A percentile compares a stretch with the other conserved stretches of the same genome.
Evolutionary conservation across 2,329 filamentous ascomycete genomes (phyloP).

Genomic region (Aplosporella prunicola): DNA sequence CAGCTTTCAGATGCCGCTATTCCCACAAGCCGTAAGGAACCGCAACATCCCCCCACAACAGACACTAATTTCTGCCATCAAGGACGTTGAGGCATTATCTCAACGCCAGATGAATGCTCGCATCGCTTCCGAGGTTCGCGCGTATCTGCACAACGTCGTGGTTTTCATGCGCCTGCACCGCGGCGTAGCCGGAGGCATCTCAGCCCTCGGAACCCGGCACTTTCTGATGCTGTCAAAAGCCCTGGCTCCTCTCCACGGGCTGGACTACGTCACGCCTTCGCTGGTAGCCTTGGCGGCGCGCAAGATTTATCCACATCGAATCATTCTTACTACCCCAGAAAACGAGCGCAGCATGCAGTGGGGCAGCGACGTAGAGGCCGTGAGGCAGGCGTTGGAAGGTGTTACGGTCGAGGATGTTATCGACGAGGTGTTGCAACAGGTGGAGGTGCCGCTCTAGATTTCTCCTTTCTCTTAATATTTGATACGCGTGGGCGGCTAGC

Average conservation of each 20-base stretch:
- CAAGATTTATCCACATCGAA: slow-evolving; percentile 82
- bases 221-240: slow-evolving; percentile 49
- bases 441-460: slow-evolving; percentile 48
- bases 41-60: neutral
- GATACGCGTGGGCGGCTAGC: too few species aligned
- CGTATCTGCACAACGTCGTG: slow-evolving; percentile 81
- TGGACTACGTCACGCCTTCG: slow-evolving; percentile 75
- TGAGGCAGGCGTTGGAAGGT: slow-evolving; percentile 55
- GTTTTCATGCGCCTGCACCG: slow-evolving; percentile 82
- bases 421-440: slow-evolving; percentile 47
- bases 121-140: slow-evolving; percentile 65
- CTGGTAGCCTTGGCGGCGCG: slow-evolving; percentile 71
- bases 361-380: slow-evolving; percentile 67
- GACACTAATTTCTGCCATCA: too few species aligned
- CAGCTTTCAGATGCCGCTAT: slow-evolving; percentile 20
- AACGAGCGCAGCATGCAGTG: slow-evolving; percentile 86
- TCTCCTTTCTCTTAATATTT: too few species aligned
- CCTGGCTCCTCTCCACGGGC: slow-evolving; percentile 70
- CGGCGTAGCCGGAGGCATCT: slow-evolving; percentile 69
- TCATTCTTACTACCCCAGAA: slow-evolving; percentile 58
- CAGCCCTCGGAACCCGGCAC: slow-evolving; percentile 68
- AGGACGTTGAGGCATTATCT: slow-evolving; percentile 50
- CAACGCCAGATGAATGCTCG: slow-evolving; percentile 49
- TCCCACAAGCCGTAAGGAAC: slow-evolving; percentile 39
- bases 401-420: slow-evolving; percentile 48